Percentiles rank a stretch among this genome's conserved stretches.
phyloP scores from a whole-genome alignment of 257 asterid species.

The Sherardia arvensis region DNA sequence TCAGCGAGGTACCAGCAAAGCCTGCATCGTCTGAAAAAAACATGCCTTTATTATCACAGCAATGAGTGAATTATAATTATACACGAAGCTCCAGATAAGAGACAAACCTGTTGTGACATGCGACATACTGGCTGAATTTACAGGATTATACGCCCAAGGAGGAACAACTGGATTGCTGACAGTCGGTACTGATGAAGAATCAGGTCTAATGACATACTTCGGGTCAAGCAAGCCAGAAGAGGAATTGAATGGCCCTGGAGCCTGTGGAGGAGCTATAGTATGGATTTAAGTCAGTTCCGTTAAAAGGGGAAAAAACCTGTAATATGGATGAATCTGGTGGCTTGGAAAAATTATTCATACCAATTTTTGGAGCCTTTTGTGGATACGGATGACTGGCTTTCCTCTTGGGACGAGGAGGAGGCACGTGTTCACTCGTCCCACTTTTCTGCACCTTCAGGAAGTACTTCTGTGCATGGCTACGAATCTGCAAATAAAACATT shows the following conservation, averaged over 20 bases:
- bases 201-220: conserved; percentile 32
- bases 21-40: conserved; percentile 41
- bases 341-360: conserved; percentile 19
- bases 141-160: conserved; percentile 38
- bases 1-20: conserved; percentile 18
- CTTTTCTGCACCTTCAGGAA: conserved; percentile 85
- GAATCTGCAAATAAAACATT: conserved; percentile 50
- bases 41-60: background rate
- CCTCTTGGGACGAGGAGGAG: conserved; percentile 97
- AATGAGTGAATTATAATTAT: background rate
- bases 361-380: conserved; percentile 74
- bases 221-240: conserved; percentile 40
- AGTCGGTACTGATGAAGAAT: conserved; percentile 37
- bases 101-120: conserved; percentile 37
- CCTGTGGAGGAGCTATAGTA: conserved; percentile 32
- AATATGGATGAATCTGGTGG: background rate
- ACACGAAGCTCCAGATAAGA: background rate
- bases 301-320: background rate
- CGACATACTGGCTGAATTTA: conserved; percentile 28
- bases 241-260: conserved; percentile 32
- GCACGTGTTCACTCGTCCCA: conserved; percentile 83
- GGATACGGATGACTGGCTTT: conserved; percentile 97
- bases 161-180: conserved; percentile 28
- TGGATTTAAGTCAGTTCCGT: conserved; percentile 7
- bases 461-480: conserved; percentile 96